phyloP scores from a whole-genome alignment of 768 basidiomycete genomes.

The Coprinopsis strossmayeri region DNA sequence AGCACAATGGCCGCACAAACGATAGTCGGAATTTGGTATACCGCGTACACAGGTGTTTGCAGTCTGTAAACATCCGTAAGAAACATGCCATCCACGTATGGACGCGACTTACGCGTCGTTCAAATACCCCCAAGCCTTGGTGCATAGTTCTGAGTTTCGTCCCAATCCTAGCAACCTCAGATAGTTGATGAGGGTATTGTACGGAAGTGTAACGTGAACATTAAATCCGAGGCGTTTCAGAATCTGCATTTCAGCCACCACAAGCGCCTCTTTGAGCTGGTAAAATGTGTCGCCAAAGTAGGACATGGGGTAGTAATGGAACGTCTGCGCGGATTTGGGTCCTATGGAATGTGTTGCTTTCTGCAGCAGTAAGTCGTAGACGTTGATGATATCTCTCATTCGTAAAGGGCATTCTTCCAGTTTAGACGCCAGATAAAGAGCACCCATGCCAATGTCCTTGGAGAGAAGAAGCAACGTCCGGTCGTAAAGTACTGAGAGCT shows the following conservation, averaged over 20 bases:
- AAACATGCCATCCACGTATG: background rate
- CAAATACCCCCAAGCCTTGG: slow-evolving; percentile 86
- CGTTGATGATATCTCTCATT: slow-evolving; percentile 91
- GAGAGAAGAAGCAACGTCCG: slow-evolving; percentile 1
- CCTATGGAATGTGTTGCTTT: slow-evolving; percentile 51
- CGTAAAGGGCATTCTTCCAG: slow-evolving; percentile 88
- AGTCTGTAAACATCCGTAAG: slow-evolving; percentile 42
- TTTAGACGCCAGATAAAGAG: slow-evolving; percentile 82
- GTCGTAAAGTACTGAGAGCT: slow-evolving; percentile 7
- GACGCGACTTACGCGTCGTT: slow-evolving; percentile 83
- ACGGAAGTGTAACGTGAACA: slow-evolving; percentile 87
- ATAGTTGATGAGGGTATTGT: slow-evolving; percentile 93
- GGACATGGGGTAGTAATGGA: slow-evolving; percentile 79
- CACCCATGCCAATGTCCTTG: slow-evolving; percentile 87
- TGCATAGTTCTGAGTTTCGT: slow-evolving; percentile 59
- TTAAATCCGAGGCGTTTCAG: slow-evolving; percentile 95
- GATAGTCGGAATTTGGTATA: slow-evolving; percentile 85
- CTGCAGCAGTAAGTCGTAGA: slow-evolving; percentile 85
- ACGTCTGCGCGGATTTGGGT: slow-evolving; percentile 28
- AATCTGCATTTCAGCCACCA: slow-evolving; percentile 96
- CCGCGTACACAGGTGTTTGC: slow-evolving; percentile 87
- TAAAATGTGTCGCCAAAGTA: slow-evolving; percentile 89
- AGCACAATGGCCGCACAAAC: slow-evolving; percentile 88
- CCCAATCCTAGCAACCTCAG: slow-evolving; percentile 84
- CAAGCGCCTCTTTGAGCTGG: slow-evolving; percentile 89